Evolutionary conservation across 2,329 filamentous ascomycete species (phyloP).

Genomic region (Fusarium agapanthi): DNA sequence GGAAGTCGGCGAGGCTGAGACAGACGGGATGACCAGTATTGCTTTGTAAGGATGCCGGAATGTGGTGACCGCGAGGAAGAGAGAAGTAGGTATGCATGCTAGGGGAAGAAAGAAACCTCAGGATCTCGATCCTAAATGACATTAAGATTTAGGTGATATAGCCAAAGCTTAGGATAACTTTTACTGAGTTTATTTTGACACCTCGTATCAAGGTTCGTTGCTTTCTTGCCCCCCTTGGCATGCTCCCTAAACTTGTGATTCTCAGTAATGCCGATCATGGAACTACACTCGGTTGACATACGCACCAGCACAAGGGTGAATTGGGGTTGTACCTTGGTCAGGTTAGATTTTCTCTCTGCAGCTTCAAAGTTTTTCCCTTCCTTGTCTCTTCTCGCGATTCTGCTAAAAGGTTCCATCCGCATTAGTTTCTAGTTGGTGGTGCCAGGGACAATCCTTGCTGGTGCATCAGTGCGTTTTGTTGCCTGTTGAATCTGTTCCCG

Average conservation of each 20-base stretch:
- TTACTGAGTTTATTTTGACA: no score
- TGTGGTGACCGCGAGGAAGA: background rate
- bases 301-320: background rate
- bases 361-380: background rate
- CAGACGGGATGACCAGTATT: background rate
- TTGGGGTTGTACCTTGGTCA: background rate
- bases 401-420: background rate
- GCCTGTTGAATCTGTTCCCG: background rate
- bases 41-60: background rate
- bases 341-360: background rate
- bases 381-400: background rate
- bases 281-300: background rate
- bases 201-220: no score
- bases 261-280: background rate
- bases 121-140: no score
- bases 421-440: background rate
- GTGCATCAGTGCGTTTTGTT: background rate
- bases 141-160: no score
- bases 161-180: no score
- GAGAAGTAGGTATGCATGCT: background rate
- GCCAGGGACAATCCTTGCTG: background rate
- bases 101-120: no score
- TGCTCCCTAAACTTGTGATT: background rate
- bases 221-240: background rate
- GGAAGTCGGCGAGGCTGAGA: background rate